These are phyloP conservation scores for Spathaspora girioi DNA, from an alignment of 805 yeast species.

Conservation along the genomic window DNA sequence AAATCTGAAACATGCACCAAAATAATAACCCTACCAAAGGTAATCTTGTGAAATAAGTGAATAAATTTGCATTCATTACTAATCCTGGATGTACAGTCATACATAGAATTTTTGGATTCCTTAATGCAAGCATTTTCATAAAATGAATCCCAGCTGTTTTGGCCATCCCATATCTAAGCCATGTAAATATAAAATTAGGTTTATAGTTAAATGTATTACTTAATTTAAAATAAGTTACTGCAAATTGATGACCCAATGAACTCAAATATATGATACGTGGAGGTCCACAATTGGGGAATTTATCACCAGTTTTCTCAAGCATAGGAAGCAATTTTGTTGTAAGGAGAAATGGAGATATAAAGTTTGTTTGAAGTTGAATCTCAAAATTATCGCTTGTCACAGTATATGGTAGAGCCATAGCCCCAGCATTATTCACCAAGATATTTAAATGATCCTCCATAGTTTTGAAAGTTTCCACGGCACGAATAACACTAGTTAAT, in stretches of 20 bases:
- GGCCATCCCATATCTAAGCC: conserved; percentile 75
- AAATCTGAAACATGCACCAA: conserved; percentile 67
- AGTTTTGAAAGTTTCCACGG: conserved; percentile 43
- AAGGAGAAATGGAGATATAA: conserved; percentile 68
- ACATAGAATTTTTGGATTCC: conserved; percentile 63
- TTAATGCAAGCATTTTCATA: conserved; percentile 57
- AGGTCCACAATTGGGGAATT: conserved; percentile 21
- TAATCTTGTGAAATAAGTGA: conserved; percentile 71
- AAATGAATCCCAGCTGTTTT: conserved; percentile 77
- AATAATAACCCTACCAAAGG: conserved; percentile 76
- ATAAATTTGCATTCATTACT: conserved; percentile 76
- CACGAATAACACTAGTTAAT: conserved; percentile 33
- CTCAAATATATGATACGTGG: conserved; percentile 63
- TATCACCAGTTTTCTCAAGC: conserved; percentile 38
- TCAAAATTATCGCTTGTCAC: conserved; percentile 70
- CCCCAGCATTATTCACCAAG: conserved; percentile 75
- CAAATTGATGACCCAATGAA: conserved; percentile 62
- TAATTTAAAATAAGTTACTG: conserved; percentile 45
- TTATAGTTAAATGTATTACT: conserved; percentile 47
- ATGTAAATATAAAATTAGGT: conserved; percentile 70
- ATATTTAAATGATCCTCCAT: conserved; percentile 54
- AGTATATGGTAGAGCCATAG: conserved; percentile 70
- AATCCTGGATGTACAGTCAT: conserved; percentile 80
- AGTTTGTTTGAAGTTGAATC: conserved; percentile 75
- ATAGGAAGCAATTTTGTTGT: conserved; percentile 57